These are phyloP conservation scores for Lathyrus sativus DNA, from an alignment of 306 rosid genomes.

Conservation along the genomic window DNA sequence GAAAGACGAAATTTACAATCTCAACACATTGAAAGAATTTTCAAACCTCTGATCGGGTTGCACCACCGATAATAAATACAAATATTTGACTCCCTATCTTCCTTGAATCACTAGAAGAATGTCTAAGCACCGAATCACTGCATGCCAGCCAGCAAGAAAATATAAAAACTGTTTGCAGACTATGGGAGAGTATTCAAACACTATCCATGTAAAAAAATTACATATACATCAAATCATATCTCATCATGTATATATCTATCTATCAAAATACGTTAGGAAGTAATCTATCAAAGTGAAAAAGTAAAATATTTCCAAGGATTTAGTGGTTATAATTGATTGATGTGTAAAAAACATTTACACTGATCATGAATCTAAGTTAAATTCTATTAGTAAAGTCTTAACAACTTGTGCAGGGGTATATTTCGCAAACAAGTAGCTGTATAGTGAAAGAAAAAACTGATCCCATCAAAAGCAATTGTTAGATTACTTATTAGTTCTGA, in stretches of 20 bases:
- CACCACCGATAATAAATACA: slow-evolving; percentile 92
- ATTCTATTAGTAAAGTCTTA: background rate
- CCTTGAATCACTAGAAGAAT: slow-evolving; percentile 84
- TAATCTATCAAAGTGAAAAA: background rate
- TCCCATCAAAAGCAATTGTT: slow-evolving; percentile 21
- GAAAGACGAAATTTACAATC: slow-evolving; percentile 5
- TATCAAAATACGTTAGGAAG: background rate
- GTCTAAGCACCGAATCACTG: slow-evolving; percentile 86
- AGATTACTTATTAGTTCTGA: slow-evolving; percentile 19
- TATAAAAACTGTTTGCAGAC: slow-evolving; percentile 6
- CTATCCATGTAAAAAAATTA: background rate
- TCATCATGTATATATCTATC: background rate
- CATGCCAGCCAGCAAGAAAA: slow-evolving; percentile 31
- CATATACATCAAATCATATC: background rate
- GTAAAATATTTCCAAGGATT: no score
- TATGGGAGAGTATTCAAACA: slow-evolving; percentile 1
- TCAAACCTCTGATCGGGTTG: slow-evolving; percentile 94
- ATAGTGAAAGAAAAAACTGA: slow-evolving; percentile 18
- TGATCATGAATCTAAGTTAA: no score
- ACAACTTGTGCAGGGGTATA: slow-evolving; percentile 20
- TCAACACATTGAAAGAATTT: slow-evolving; percentile 1
- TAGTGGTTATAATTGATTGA: no score
- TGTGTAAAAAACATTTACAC: no score
- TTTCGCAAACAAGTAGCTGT: slow-evolving; percentile 1
- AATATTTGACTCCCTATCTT: slow-evolving; percentile 88